A percentile compares a stretch with the other conserved stretches of the same genome.
These are phyloP conservation scores for Penicillium olsonii DNA, from an alignment of 2,329 filamentous ascomycete genomes.

Conservation along the genomic window DNA sequence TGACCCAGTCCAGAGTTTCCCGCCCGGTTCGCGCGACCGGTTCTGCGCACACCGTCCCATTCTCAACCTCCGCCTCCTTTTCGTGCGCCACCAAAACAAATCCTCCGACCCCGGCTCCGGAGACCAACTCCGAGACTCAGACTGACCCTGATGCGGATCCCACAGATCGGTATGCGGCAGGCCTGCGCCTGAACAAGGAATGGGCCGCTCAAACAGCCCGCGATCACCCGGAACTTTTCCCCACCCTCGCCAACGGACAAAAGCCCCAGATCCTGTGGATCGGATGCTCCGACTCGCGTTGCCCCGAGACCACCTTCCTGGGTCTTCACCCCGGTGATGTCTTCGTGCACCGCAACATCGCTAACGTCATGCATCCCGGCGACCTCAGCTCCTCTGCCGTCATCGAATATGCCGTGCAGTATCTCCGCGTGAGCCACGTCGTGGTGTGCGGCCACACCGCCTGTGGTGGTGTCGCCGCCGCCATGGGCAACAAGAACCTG, in stretches of 20 bases:
- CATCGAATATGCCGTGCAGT: conserved; percentile 74
- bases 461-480: conserved; percentile 61
- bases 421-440: conserved; percentile 67
- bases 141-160: conserved; percentile 18
- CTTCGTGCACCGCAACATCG: conserved; percentile 89
- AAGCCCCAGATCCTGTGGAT: conserved; percentile 70
- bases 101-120: conserved; percentile 3
- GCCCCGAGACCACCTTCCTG: conserved; percentile 79
- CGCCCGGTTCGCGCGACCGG: neutral
- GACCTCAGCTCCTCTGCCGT: conserved; percentile 76
- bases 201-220: conserved; percentile 68
- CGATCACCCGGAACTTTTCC: conserved; percentile 71
- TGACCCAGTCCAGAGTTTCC: conserved; percentile 3
- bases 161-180: conserved; percentile 61
- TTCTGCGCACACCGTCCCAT: conserved; percentile 9
- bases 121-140: conserved; percentile 1
- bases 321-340: conserved; percentile 79
- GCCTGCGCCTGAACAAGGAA: conserved; percentile 67
- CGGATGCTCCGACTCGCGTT: conserved; percentile 82
- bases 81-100: conserved; percentile 16
- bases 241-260: conserved; percentile 67
- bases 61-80: conserved; percentile 22
- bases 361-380: conserved; percentile 73
- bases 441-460: conserved; percentile 63
- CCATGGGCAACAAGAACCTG: conserved; percentile 57